Evolutionary conservation across 495 filamentous ascomycete genomes (phyloP), one percentile per base, ranked within the genome.

Genomic region (Filosporella fistucella): DNA sequence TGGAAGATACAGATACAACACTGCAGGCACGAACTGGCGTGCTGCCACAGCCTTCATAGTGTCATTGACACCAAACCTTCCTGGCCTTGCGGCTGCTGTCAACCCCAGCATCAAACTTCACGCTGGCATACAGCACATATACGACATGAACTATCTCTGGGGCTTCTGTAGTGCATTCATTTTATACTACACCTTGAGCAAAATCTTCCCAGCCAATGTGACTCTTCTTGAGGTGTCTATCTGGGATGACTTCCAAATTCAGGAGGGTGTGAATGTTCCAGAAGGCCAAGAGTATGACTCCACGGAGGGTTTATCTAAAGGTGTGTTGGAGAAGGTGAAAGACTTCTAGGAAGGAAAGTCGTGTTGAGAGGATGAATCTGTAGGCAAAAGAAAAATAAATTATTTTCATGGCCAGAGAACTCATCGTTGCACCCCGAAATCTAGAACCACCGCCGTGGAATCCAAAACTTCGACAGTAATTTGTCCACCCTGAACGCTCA

Each of bases 11-110:
- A 28, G 44, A 0, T 54, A 54, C 28, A 44, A 54, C 26, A 22
- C 7, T 11, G 25, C 23, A 64, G 69, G 69, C 4, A 62, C 56
- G 1, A 72, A 72, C 45, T 70, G 66, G 66, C 59, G 69, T 2
- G 68, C 68, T 6, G 66, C 45, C 13, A 43, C 67, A 0, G 65
- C 69, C 0, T 64, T 69, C 36, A 33, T 70, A 10, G 46, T 67
- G 29, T 56, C 58, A 16, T 51, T 68, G 14, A 54, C 52, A 2
- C 69, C 67, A 1, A 64, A 49, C 39, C 38, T 73, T 4, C 66
- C 66, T 11, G 60, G 59, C 36, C 61, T 67, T 54, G 65, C 49
- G 48, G 57, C 54, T 20, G 14, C 30, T 6, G 39, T 52, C 23
- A 46, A 43, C 55, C 36, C 35, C 3, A 21, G 3, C 3, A 22